Evolutionary conservation across 2,329 filamentous ascomycete species (phyloP).

Genomic region (Penicillium sp.): DNA sequence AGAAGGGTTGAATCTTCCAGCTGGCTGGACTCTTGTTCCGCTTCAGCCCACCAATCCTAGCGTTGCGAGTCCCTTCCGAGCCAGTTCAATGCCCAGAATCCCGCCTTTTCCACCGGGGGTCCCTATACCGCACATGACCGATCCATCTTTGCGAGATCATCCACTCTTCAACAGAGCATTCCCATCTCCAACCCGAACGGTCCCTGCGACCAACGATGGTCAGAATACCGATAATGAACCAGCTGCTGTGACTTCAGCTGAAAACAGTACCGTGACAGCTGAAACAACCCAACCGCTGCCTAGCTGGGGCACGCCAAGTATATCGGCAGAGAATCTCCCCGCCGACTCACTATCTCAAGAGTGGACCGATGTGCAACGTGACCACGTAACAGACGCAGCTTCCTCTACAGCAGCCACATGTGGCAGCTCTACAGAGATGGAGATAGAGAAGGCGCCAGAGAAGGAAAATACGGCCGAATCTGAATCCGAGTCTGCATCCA

Average conservation of each 20-base stretch:
- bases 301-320: conserved; percentile 18
- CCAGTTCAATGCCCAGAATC: background rate
- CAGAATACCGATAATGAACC: background rate
- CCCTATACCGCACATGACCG: background rate
- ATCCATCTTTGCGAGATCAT: background rate
- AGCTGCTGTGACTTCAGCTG: background rate
- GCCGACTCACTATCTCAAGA: conserved; percentile 31
- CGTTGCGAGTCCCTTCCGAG: background rate
- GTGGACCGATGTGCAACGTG: conserved; percentile 30
- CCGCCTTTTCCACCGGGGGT: conserved; percentile 1
- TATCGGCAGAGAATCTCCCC: conserved; percentile 9
- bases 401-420: conserved; percentile 17
- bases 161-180: background rate
- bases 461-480: conserved; percentile 12
- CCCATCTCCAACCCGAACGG: background rate
- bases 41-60: conserved; percentile 24
- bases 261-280: background rate
- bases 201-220: background rate
- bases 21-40: conserved; percentile 46
- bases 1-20: conserved; percentile 52
- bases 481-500: conserved; percentile 14
- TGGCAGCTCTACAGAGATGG: conserved; percentile 4
- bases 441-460: background rate
- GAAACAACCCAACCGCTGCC: conserved; percentile 11
- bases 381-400: conserved; percentile 16